Base-by-base conservation (phyloP, 257 asterid genomes). In the Petunia secreta region DNA sequence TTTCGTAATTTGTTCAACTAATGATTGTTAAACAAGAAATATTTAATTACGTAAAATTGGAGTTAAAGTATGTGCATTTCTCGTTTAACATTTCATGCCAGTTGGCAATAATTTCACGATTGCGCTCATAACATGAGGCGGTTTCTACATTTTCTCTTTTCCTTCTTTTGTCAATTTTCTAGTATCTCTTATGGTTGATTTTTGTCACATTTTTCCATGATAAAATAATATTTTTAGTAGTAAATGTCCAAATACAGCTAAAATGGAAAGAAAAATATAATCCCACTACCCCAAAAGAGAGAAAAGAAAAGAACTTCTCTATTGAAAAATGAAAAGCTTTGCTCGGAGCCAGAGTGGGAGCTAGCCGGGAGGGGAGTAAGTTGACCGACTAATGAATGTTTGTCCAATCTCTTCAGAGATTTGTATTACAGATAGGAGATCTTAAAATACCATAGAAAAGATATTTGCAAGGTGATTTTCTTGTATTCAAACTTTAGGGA, bases 171-270 rank as follows among this genome's bases (percentile, higher is more conserved):
- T 54, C 25, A 55, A 58, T 16, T 10, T 58, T 25, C 25, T 58
- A 58, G 63, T 67, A 67, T 11, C 16, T 46, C 4, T 3, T 13
- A 16, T 44, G 43, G 16, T 69, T 68, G 15, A 69, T 68, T 15
- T 68, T 36, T 16, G 2, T 54, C 16, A 69, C 3, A 25, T 44
- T 46, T 69, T 25, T 1, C 40, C 46, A 40, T 5, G 3, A 40
- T 68, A 44, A 44, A 68, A 16, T 68, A 44, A 44, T 16, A 44
- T 8, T 48, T 68, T 8, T 1, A 1, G 41, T 44, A 9, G 4
- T 68, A 46, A 16, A 69, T 44, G 76, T 25, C 59, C 44, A 69
- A 69, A 68, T 68, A 43, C 39, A 67, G 44, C 74, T 65, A 40
- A 36, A 41, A 67, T 15, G 38, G 54, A 38, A 13, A 41, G 37